These are phyloP conservation scores for Candida nitratophila DNA, from an alignment of 805 yeast genomes.

Conservation along the genomic window DNA sequence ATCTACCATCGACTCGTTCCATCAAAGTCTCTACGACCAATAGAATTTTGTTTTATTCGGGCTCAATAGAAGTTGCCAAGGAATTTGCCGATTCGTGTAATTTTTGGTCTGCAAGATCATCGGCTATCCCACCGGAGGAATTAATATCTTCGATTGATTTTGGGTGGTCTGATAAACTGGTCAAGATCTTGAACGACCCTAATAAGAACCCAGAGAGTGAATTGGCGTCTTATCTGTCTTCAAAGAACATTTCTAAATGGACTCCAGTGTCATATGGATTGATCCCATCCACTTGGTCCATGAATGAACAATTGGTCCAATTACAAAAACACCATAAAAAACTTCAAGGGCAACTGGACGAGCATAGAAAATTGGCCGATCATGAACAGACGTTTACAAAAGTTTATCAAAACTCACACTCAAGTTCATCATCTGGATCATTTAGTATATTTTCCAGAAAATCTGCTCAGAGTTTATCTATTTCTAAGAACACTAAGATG, in stretches of 20 bases:
- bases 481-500: slow-evolving; percentile 26
- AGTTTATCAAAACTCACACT: neutral
- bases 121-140: slow-evolving; percentile 72
- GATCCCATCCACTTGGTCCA: slow-evolving; percentile 19
- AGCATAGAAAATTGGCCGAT: slow-evolving; percentile 29
- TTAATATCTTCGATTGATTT: slow-evolving; percentile 72
- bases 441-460: neutral
- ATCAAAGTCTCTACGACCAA: slow-evolving; percentile 20
- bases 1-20: slow-evolving; percentile 40
- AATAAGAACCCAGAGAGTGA: slow-evolving; percentile 16
- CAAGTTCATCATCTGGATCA: neutral
- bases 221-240: slow-evolving; percentile 20
- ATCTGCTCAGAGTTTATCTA: neutral
- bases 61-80: slow-evolving; percentile 57
- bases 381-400: neutral
- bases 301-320: slow-evolving; percentile 32
- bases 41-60: slow-evolving; percentile 54
- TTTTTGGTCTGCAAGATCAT: slow-evolving; percentile 84
- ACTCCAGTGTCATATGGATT: slow-evolving; percentile 24
- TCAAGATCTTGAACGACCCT: slow-evolving; percentile 1
- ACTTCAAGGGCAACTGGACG: slow-evolving; percentile 31
- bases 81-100: slow-evolving; percentile 74
- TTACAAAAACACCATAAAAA: slow-evolving; percentile 32
- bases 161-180: slow-evolving; percentile 56
- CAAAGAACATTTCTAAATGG: slow-evolving; percentile 34